These are phyloP conservation scores for Eimeria acervulina DNA, from an alignment of 169 alveolate genomes.

Conservation along the genomic window DNA sequence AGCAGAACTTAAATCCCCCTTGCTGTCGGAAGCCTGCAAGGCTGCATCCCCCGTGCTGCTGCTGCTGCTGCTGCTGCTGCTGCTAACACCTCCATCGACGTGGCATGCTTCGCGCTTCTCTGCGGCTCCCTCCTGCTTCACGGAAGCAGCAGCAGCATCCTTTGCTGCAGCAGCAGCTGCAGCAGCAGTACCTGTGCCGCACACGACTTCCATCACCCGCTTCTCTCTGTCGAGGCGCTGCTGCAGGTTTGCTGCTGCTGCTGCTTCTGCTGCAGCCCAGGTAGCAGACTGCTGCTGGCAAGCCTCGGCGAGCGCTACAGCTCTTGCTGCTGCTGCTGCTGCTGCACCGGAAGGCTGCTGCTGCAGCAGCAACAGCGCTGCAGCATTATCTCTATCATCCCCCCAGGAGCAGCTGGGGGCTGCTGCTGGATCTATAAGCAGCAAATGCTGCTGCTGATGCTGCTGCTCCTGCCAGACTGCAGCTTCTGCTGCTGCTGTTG, in stretches of 20 bases:
- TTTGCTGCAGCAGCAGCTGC: neutral
- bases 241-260: neutral
- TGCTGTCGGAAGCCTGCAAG: neutral
- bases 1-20: neutral
- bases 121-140: conserved; percentile 2
- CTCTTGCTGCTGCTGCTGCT: conserved; percentile 8
- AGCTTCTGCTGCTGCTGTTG: no score
- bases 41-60: neutral
- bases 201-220: neutral
- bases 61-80: conserved; percentile 12
- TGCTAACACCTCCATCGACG: neutral
- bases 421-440: neutral
- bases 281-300: conserved; percentile 52
- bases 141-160: neutral
- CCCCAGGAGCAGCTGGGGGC: conserved; percentile 34
- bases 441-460: conserved; percentile 30
- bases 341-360: conserved; percentile 14
- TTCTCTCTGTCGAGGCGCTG: neutral
- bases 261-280: conserved; percentile 39
- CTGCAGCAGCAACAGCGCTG: conserved; percentile 49
- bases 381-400: neutral
- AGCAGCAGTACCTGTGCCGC: conserved; percentile 24
- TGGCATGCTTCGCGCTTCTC: neutral
- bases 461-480: conserved; percentile 30
- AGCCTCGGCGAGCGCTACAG: conserved; percentile 25